Percentiles rank a stretch among this genome's conserved stretches.
These are phyloP conservation scores for Podila epicladia DNA, from an alignment of 192 early-diverging fungal species.

Conservation along the genomic window DNA sequence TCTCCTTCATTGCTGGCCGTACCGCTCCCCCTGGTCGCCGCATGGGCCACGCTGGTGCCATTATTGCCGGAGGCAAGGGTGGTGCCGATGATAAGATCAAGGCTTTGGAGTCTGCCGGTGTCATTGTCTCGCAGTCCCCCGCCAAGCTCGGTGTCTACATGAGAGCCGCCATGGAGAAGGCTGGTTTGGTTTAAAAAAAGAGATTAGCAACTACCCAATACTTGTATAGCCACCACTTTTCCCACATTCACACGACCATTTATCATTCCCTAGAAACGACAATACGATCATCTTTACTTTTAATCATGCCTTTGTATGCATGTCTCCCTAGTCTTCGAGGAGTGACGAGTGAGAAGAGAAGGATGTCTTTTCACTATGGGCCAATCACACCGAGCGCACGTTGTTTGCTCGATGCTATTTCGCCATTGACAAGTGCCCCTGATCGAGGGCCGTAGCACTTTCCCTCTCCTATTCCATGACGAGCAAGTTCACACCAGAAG, in stretches of 20 bases:
- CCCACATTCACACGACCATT: background rate
- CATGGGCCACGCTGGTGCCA: constrained; percentile 99
- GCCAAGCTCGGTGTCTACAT: constrained; percentile 96
- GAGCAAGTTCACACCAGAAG: too few relatives aligned
- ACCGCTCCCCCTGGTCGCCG: constrained; percentile 99
- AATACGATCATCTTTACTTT: too few relatives aligned
- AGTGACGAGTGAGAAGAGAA: too few relatives aligned
- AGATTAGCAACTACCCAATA: background rate
- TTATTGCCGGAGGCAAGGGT: constrained; percentile 99
- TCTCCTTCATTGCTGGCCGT: constrained; percentile 99
- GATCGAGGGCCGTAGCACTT: too few relatives aligned
- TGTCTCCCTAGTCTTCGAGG: background rate
- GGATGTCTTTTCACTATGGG: too few relatives aligned
- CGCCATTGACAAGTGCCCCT: too few relatives aligned
- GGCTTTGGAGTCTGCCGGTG: constrained; percentile 95
- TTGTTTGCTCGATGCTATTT: too few relatives aligned
- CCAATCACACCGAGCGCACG: too few relatives aligned
- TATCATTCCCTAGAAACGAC: too few relatives aligned
- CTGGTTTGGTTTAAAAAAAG: constrained; percentile 42
- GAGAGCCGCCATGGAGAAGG: constrained; percentile 70
- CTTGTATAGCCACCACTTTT: background rate
- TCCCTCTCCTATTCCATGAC: too few relatives aligned
- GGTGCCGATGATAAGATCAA: constrained; percentile 98
- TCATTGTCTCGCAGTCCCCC: constrained; percentile 91
- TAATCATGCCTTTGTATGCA: background rate